Base-by-base conservation (phyloP, 2,329 filamentous ascomycete genomes). In the Mollisiaceae sp. region DNA sequence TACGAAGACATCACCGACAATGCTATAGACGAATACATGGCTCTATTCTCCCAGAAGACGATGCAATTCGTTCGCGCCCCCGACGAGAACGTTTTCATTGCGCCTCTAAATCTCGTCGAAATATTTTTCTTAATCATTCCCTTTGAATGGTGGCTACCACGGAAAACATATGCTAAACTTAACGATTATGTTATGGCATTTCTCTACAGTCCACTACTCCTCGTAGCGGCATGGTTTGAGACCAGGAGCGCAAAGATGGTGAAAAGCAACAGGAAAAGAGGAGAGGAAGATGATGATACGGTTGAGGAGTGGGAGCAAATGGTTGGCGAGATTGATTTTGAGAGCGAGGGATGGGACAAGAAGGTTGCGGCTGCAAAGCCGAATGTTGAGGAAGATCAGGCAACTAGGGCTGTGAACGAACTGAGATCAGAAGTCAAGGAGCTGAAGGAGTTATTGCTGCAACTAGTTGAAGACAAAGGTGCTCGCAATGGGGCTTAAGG, bases 21-120 rank as follows among this genome's bases (percentile, higher is more conserved):
- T 75, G 93, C 95, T 4, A 91, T 93, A 70, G 95, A 99, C 77
- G 95, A 99, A 78, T 99, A 93, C 79, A 89, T 99, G 77, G 94
- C 93, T 0, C 86, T 98, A 3, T 97, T 97, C 79, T 86, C 92
- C 0, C 91, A 96, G 71, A 97, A 97, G 79, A 97, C 95, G 0
- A 92, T 98, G 85, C 93, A 97, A 74, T 99, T 97, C 74, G 92
- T 98, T 20, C 92, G 95, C 58, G 95, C 95, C 0, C 95, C 95
- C 0, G 95, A 99, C 73, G 95, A 99, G 78, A 99, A 99, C 72
- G 95, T 99, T 63, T 99, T 95, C 79, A 97, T 99, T 74, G 89
- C 95, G 0, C 95, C 95, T 0, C 91, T 99, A 79, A 99, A 99
- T 77, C 84, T 99, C 1, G 86, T 99, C 66, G 95, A 99, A 77